Evolutionary conservation across 1,284 basidiomycete species (phyloP).

Genomic region (Naganishia albida): DNA sequence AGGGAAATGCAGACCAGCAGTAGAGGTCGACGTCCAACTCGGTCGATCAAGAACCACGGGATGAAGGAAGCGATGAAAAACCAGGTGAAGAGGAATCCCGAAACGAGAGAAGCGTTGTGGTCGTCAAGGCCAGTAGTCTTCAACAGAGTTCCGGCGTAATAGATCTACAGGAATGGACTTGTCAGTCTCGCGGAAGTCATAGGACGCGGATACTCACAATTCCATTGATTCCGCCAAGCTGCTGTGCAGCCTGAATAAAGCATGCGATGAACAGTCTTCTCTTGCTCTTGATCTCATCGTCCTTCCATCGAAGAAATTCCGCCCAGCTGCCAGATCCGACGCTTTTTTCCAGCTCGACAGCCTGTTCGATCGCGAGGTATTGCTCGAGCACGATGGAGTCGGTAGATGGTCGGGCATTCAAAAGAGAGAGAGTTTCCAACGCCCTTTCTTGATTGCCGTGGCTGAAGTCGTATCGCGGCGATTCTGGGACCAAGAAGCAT

Average conservation of each 20-base stretch:
- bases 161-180: constrained; percentile 16
- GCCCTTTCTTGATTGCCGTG: constrained; percentile 41
- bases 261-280: constrained; percentile 49
- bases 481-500: constrained; percentile 43
- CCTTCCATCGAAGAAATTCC: constrained; percentile 39
- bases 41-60: constrained; percentile 48
- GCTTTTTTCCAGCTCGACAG: constrained; percentile 41
- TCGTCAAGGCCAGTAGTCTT: constrained; percentile 27
- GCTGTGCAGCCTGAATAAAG: constrained; percentile 51
- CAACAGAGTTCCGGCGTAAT: constrained; percentile 30
- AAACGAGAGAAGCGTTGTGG: constrained; percentile 39
- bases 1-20: constrained; percentile 43
- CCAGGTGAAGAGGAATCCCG: constrained; percentile 47
- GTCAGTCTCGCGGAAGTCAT: not conserved
- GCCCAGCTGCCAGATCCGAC: constrained; percentile 41
- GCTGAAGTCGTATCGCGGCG: constrained; percentile 44
- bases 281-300: constrained; percentile 43
- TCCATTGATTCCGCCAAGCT: constrained; percentile 49
- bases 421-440: constrained; percentile 38
- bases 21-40: constrained; percentile 43
- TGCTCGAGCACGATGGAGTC: constrained; percentile 38
- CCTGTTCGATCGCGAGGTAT: constrained; percentile 41
- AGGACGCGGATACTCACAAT: constrained; percentile 36
- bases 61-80: constrained; percentile 48
- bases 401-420: constrained; percentile 35